phyloP scores from a whole-genome alignment of 1,284 basidiomycete genomes.

The Gomphus sp. region DNA sequence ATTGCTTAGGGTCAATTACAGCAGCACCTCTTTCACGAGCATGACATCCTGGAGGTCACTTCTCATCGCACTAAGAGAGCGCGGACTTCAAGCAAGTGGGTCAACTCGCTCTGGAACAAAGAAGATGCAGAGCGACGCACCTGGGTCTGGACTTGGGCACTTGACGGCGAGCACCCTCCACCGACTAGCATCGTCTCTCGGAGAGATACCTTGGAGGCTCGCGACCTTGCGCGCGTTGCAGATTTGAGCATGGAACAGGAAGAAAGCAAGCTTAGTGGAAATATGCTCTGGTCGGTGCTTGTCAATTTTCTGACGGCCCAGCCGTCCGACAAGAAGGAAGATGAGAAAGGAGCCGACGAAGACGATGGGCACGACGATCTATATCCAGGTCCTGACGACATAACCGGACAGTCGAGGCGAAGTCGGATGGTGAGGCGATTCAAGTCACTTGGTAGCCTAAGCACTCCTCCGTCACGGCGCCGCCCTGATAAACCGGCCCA shows the following conservation, averaged over 20 bases:
- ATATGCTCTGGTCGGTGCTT: slow-evolving; percentile 61
- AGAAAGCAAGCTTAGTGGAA: slow-evolving; percentile 48
- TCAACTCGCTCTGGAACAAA: slow-evolving; percentile 39
- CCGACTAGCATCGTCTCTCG: slow-evolving; percentile 75
- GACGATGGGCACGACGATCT: neutral
- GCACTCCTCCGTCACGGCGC: neutral
- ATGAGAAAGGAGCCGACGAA: neutral
- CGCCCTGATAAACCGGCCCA: neutral
- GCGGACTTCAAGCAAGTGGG: slow-evolving; percentile 20
- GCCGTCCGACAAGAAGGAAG: slow-evolving; percentile 18
- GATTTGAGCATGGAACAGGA: slow-evolving; percentile 52
- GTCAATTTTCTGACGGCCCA: slow-evolving; percentile 47
- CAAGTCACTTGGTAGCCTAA: neutral
- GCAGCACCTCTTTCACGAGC: slow-evolving; percentile 21
- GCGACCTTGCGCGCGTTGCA: slow-evolving; percentile 57
- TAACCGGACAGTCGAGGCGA: neutral
- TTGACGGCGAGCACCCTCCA: slow-evolving; percentile 70
- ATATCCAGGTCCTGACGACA: neutral
- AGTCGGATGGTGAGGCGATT: neutral
- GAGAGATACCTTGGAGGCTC: slow-evolving; percentile 68
- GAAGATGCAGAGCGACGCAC: slow-evolving; percentile 35
- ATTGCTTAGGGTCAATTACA: slow-evolving; percentile 27
- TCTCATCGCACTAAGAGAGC: neutral
- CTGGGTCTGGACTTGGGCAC: slow-evolving; percentile 69
- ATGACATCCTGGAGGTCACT: slow-evolving; percentile 15